Evolutionary conservation across 306 rosid species (phyloP).

Genomic region (Vicia sativa): DNA sequence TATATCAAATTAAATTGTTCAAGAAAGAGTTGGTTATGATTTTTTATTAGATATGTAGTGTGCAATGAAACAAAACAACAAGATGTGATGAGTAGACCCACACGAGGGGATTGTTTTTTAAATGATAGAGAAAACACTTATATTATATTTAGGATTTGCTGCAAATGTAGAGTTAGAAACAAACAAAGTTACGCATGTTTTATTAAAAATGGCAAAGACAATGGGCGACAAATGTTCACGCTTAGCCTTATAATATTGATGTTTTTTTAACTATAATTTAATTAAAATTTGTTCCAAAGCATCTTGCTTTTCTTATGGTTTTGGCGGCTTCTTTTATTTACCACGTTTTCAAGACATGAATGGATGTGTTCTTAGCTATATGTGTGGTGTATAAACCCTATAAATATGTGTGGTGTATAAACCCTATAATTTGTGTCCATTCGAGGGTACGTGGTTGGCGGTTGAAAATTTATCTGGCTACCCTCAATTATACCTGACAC

Average conservation of each 20-base stretch:
- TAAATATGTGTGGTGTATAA: not conserved
- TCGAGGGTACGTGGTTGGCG: not conserved
- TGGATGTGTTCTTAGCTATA: not conserved
- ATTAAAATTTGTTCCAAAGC: not conserved
- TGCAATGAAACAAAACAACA: slow-evolving; percentile 39
- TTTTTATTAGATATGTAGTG: slow-evolving; percentile 40
- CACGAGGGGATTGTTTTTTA: slow-evolving; percentile 39
- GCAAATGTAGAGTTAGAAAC: slow-evolving; percentile 55
- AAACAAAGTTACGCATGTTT: slow-evolving; percentile 66
- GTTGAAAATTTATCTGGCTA: too few relatives aligned
- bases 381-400: not conserved
- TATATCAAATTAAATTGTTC: slow-evolving; percentile 33
- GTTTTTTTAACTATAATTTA: slow-evolving; percentile 10
- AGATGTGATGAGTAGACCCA: slow-evolving; percentile 45
- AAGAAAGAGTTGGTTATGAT: slow-evolving; percentile 35
- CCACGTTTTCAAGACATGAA: not conserved
- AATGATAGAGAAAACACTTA: slow-evolving; percentile 37
- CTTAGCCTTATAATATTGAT: slow-evolving; percentile 25
- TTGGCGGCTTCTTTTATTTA: not conserved
- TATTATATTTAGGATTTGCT: slow-evolving; percentile 32
- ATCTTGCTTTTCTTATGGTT: not conserved
- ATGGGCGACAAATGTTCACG: slow-evolving; percentile 49
- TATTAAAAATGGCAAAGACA: slow-evolving; percentile 41
- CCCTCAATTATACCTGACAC: too few relatives aligned
- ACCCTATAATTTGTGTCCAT: not conserved